Conservation (phyloP, 768 basidiomycete genomes). For the Tulasnella calospora region DNA sequence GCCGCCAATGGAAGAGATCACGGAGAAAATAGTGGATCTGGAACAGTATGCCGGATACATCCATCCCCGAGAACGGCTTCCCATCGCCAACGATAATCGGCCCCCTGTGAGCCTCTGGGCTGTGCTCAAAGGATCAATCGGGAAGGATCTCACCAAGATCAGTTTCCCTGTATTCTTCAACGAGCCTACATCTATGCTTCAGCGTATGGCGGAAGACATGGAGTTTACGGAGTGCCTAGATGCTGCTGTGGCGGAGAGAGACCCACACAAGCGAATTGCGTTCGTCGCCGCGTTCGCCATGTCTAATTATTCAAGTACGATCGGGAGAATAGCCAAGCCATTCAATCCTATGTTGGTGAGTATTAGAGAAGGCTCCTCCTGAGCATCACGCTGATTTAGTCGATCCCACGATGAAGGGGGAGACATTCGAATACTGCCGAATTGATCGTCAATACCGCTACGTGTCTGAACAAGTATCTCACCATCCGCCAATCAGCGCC, state of each 20-base stretch:
- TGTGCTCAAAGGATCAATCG: slow-evolving; percentile 90
- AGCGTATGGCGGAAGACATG: slow-evolving; percentile 98
- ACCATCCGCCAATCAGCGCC: slow-evolving; percentile 94
- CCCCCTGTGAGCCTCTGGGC: slow-evolving; percentile 91
- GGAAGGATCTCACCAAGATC: slow-evolving; percentile 94
- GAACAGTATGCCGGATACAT: slow-evolving; percentile 64
- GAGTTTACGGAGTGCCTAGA: slow-evolving; percentile 95
- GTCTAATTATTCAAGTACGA: slow-evolving; percentile 95
- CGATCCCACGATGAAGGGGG: slow-evolving; percentile 48
- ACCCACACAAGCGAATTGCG: slow-evolving; percentile 77
- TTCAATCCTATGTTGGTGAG: slow-evolving; percentile 92
- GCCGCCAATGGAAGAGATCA: slow-evolving; percentile 36
- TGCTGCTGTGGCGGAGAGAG: slow-evolving; percentile 67
- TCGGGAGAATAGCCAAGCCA: slow-evolving; percentile 93
- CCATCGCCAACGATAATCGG: slow-evolving; percentile 66
- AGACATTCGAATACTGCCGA: slow-evolving; percentile 92
- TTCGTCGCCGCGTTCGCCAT: slow-evolving; percentile 96
- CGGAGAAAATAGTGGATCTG: slow-evolving; percentile 35
- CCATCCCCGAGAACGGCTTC: slow-evolving; percentile 54
- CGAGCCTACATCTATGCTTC: slow-evolving; percentile 92
- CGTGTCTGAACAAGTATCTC: slow-evolving; percentile 92
- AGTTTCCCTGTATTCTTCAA: slow-evolving; percentile 92
- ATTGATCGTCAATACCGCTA: slow-evolving; percentile 87
- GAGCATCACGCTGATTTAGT: not conserved
- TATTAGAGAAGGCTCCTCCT: slow-evolving; percentile 24